Evolutionary conservation across 192 early-diverging fungal genomes (phyloP), one percentile per base, ranked within the genome.

Genomic region (Mortierella claussenii): DNA sequence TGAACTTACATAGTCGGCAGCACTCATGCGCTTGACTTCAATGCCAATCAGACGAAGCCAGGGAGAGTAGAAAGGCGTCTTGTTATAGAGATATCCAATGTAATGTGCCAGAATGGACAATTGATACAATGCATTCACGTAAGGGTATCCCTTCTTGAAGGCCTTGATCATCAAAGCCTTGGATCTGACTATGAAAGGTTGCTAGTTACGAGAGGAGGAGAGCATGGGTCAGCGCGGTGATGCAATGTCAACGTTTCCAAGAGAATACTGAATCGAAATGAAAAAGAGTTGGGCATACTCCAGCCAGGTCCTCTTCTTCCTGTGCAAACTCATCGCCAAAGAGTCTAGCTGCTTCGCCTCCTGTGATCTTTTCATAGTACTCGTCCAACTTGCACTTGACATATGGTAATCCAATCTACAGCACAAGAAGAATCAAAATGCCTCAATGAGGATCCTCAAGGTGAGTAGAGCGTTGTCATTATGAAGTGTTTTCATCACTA

Each of bases 71-170:
- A 90, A 96, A 34, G 81, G 80, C 6, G 95, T 94, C 71, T 89
- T 90, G 55, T 91, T 91, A 80, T 93, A 96, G 64, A 98, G 80
- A 70, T 95, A 98, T 18, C 82, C 86, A 46, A 96, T 79, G 52
- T 93, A 90, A 73, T 93, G 94, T 40, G 85, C 60, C 21, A 88
- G 71, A 24, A 86, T 81, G 4, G 88, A 84, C 34, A 85, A 78
- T 53, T 93, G 84, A 71, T 93, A 95, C 18, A 81, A 44, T 32
- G 86, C 82, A 68, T 97, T 90, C 10, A 88, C 62, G 49, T 83
- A 86, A n/a, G 95, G 93, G 48, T 96, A 96, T 52, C 84, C 70
- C 42, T 71, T 68, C 64, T 71, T 80, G 64, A 79, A 73, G 20
- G 57, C 4, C 30, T 51, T 60, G 23, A 67, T 37, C 2, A 59